Conservation (phyloP, 805 yeast genomes). For the Kazachstania psychrophila region DNA sequence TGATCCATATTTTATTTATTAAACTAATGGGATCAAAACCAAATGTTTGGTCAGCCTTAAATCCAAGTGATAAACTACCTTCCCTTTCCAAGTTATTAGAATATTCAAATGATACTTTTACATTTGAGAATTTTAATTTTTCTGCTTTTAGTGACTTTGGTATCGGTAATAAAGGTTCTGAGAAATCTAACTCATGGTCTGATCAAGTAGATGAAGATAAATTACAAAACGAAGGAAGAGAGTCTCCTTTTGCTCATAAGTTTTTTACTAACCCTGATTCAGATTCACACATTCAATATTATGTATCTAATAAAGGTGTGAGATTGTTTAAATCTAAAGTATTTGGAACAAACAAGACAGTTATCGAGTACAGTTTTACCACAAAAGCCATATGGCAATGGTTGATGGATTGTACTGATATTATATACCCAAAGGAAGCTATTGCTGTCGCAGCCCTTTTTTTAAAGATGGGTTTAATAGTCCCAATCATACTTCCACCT, state of each 20-base stretch:
- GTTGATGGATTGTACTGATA: constrained; percentile 83
- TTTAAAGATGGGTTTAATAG: constrained; percentile 38
- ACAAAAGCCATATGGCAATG: constrained; percentile 81
- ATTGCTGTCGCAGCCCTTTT: constrained; percentile 43
- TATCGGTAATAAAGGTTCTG: neutral
- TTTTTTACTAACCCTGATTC: constrained; percentile 86
- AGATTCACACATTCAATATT: constrained; percentile 72
- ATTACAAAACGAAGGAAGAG: constrained; percentile 17
- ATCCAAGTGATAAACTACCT: constrained; percentile 42
- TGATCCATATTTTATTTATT: constrained; percentile 56
- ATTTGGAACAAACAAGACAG: constrained; percentile 24
- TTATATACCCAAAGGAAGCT: constrained; percentile 45
- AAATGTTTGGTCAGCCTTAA: constrained; percentile 58
- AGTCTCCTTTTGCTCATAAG: constrained; percentile 63
- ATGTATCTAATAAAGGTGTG: constrained; percentile 55
- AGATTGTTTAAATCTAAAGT: constrained; percentile 42
- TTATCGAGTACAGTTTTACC: constrained; percentile 43
- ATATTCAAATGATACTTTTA: constrained; percentile 27
- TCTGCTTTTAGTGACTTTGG: constrained; percentile 4
- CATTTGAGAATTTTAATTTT: constrained; percentile 25
- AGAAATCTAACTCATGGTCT: constrained; percentile 8
- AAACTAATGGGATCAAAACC: constrained; percentile 57
- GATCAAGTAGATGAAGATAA: constrained; percentile 8
- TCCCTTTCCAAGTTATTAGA: constrained; percentile 29
- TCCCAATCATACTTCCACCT: constrained; percentile 34